Conservation (phyloP, 192 early-diverging fungal genomes). For the Spizellomyces punctatus region DNA sequence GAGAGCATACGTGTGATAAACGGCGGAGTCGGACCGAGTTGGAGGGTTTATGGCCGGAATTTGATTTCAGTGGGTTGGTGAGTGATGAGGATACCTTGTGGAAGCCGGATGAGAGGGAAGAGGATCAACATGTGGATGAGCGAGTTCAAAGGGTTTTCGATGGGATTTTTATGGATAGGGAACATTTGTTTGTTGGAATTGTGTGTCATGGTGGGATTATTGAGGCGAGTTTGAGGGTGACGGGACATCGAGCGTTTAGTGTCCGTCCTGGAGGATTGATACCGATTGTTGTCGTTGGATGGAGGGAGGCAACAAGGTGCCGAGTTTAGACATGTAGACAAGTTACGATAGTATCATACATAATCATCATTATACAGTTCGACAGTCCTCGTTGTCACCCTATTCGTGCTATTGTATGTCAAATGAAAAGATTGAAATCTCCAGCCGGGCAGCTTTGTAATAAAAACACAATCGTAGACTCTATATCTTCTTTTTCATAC, state of each 20-base stretch:
- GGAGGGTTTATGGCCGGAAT: neutral
- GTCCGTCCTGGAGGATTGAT: conserved; percentile 22
- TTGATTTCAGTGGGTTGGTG: conserved; percentile 21
- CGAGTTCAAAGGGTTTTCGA: conserved; percentile 10
- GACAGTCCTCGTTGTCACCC: too few relatives aligned
- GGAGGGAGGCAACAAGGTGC: neutral
- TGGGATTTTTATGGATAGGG: conserved; percentile 3
- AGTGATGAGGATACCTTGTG: conserved; percentile 25
- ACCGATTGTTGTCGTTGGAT: conserved; percentile 27
- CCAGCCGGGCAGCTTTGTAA: neutral
- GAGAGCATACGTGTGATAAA: conserved; percentile 33
- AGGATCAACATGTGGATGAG: conserved; percentile 4
- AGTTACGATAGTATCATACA: neutral
- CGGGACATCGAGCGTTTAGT: conserved; percentile 18
- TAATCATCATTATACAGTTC: neutral
- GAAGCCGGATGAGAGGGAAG: conserved; percentile 26
- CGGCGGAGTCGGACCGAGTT: conserved; percentile 27
- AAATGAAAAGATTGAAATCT: too few relatives aligned
- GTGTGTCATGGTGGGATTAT: conserved; percentile 30
- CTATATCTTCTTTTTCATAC: too few relatives aligned
- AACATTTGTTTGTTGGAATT: conserved; percentile 1
- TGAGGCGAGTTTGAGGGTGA: conserved; percentile 9
- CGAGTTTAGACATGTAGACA: neutral
- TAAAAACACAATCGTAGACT: neutral
- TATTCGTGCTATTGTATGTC: too few relatives aligned